Base-by-base conservation (phyloP, 768 basidiomycete species). In the Gloeopeniophorella convolvens region DNA sequence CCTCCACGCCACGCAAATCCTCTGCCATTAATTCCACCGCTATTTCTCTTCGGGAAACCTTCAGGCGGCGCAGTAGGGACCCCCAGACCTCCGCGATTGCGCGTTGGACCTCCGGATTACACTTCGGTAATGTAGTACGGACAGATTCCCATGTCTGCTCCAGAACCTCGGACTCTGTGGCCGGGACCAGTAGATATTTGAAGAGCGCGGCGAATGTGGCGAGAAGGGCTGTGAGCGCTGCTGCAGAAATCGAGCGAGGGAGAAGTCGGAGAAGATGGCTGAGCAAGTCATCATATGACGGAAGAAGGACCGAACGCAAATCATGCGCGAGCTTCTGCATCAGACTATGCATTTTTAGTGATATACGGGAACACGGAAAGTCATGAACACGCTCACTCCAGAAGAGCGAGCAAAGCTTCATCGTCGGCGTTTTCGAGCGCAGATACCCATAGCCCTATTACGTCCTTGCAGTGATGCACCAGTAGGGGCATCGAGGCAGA, bases 61-160 rank as follows among this genome's bases (percentile, higher is more conserved):
- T 88, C 45, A 93, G 67, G 57, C 87, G 75, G 42, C 93, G 73
- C 35, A 95, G 60, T 0, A 85, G 75, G 0, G 78, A 79, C 0
- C 83, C 89, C 94, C 90, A 96, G 3, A 90, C 89, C 61, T 96
- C 91, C 0, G 89, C 85, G 9, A 87, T 75, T 1, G 85, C 80
- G 21, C 85, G 70, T 60, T 86, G 86, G 2, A 89, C 76, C 50
- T 92, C 87, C 0, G 79, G 74, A 48, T 76, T 68, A 62, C 85
- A 89, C 50, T 70, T 74, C 3, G 76, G 75, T 8, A 90, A 63
- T 1, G 74, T 68, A 0, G 64, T 60, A 21, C 71, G 70, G 33
- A 90, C 66, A 24, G 66, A 59, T 5, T 63, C 47, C 88, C 88
- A 90, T 3, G 85, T 82, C 35, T 73, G 68, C 35, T 76, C 71